Base-by-base conservation (phyloP, 2,329 filamentous ascomycete genomes). In the Aschersonia sp. region DNA sequence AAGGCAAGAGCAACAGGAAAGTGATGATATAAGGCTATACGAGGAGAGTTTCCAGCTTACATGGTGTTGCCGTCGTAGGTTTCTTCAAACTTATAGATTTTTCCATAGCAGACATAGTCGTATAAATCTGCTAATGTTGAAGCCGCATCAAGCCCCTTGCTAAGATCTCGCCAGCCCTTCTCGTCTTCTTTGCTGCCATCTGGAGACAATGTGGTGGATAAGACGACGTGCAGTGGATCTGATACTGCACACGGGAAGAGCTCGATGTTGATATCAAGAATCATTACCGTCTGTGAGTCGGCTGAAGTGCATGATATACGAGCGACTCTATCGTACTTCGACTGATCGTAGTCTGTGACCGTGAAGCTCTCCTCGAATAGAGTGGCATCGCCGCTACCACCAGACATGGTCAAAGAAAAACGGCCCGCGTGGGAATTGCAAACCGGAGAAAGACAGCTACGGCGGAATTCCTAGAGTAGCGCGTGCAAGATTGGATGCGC, bases 301-400 rank as follows among this genome's bases (percentile, higher is more conserved):
- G 76, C 73, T 30, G 84, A 90, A 46, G 76, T 84, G 61, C 80
- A 88, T 48, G 72, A 79, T 61, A 97, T 79, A 56, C 92, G 90
- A 48, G 87, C 84, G 30, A 95, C 90, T 54, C 90, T 87, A 70
- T 97, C 92, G 68, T 98, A 98, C 69, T 95, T 95, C 59, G 82
- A 77, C 59, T 81, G 76, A 70, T 95, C 85, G 63, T 87, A 72
- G 48, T 77, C 69, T 55, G 80, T 90, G 58, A 97, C 75, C 51
- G 77, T 84, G 76, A 97, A 95, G 59, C 79, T 83, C 62, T 94
- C 88, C 68, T 95, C 88, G 69, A 94, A 94, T 66, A 97, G 85
- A 59, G 92, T 83, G 49, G 89, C 83, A 70, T 97, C 90, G 56
- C 84, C 83, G 66, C 87, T 80, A 55, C 32, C 41, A 14, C 51